Conservation (phyloP, 2,329 filamentous ascomycete species). For the Aspergillus ruber region DNA sequence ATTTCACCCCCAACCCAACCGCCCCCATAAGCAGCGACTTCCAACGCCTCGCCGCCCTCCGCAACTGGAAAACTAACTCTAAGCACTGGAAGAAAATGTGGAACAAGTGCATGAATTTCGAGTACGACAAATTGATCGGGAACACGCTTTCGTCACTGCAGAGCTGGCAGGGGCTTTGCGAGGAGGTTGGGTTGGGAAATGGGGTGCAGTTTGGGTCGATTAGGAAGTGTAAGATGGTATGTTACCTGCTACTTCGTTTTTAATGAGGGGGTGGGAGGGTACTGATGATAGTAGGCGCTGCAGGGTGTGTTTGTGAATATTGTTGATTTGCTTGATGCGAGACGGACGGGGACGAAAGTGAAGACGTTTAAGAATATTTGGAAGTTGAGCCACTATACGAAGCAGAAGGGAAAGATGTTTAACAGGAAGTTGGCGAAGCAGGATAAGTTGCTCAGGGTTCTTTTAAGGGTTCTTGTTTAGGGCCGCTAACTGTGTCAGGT, state of each 20-base stretch:
- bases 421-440: slow-evolving; percentile 12
- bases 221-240: slow-evolving; percentile 22
- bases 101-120: slow-evolving; percentile 12
- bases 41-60: slow-evolving; percentile 7
- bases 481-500: neutral
- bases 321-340: slow-evolving; percentile 23
- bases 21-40: slow-evolving; percentile 16
- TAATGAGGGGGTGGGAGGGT: no score
- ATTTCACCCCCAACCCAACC: slow-evolving; percentile 8
- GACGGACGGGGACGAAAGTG: slow-evolving; percentile 4
- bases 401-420: slow-evolving; percentile 7
- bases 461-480: slow-evolving; percentile 14
- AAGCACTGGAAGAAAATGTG: slow-evolving; percentile 17
- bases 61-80: slow-evolving; percentile 16
- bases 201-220: slow-evolving; percentile 12
- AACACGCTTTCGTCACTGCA: slow-evolving; percentile 7
- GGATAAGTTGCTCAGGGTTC: slow-evolving; percentile 13
- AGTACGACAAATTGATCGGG: slow-evolving; percentile 16
- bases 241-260: neutral
- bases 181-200: slow-evolving; percentile 14
- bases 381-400: slow-evolving; percentile 14
- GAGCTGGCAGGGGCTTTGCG: slow-evolving; percentile 20
- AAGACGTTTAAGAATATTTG: slow-evolving; percentile 8
- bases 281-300: slow-evolving; percentile 12
- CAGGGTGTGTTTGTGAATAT: slow-evolving; percentile 21